phyloP scores from a whole-genome alignment of 306 rosid genomes.

The Sindora glabra region DNA sequence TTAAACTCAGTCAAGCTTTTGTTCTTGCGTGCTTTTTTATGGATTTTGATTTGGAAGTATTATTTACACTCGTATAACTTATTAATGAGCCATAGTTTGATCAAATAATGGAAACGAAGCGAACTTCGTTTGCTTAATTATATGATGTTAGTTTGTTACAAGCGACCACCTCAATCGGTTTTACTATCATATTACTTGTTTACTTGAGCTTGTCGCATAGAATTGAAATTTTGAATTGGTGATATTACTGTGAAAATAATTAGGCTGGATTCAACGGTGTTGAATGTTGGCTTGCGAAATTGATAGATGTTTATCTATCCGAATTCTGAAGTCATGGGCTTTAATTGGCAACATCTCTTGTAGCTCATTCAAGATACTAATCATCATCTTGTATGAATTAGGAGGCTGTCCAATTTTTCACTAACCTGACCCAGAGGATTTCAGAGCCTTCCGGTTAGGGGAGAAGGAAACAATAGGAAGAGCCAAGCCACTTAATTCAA shows the following conservation, averaged over 20 bases:
- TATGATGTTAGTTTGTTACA: no score
- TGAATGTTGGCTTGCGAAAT: conserved; percentile 8
- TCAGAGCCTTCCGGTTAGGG: not conserved
- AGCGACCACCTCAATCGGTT: no score
- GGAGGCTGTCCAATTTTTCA: not conserved
- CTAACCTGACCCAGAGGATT: not conserved
- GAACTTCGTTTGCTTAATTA: no score
- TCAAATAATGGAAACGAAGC: no score
- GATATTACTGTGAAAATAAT: no score
- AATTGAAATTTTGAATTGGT: no score
- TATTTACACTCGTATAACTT: no score
- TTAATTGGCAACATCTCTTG: not conserved
- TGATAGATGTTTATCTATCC: not conserved
- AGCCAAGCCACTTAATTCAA: no score
- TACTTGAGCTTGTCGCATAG: no score
- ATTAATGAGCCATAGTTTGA: no score
- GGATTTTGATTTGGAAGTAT: not conserved
- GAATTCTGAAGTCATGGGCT: not conserved
- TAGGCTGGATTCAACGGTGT: no score
- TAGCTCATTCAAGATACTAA: not conserved
- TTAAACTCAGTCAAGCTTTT: not conserved
- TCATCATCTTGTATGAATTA: not conserved
- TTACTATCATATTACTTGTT: no score
- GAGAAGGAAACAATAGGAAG: not conserved
- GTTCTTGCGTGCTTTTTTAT: conserved; percentile 8